These are phyloP conservation scores for Nicotiana benthamiana DNA, from an alignment of 257 asterid genomes.

Conservation along the genomic window DNA sequence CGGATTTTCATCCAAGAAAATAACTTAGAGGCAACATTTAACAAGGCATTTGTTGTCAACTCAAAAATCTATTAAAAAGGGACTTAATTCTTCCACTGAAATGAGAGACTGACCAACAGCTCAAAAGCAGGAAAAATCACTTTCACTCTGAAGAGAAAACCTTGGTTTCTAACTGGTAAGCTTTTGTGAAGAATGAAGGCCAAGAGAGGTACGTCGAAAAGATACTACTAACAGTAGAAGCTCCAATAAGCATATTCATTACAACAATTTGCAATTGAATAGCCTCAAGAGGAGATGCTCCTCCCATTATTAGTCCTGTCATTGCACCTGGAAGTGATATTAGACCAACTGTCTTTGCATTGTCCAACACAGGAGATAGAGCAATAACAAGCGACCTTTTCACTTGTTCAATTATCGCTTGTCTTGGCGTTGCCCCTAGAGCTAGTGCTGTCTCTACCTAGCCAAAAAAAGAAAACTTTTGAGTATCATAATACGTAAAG, in stretches of 20 bases:
- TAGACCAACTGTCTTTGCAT: conserved; percentile 85
- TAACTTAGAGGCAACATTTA: too few relatives aligned
- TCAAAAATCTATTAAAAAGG: too few relatives aligned
- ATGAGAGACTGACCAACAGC: too few relatives aligned
- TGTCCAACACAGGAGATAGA: conserved; percentile 82
- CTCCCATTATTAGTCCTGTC: conserved; percentile 98
- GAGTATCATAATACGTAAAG: neutral
- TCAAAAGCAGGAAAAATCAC: too few relatives aligned
- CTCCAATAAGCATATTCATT: conserved; percentile 89
- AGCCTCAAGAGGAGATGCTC: conserved; percentile 89
- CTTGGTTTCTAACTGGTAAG: conserved; percentile 60
- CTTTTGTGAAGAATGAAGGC: conserved; percentile 91
- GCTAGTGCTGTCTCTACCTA: conserved; percentile 95
- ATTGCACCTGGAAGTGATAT: conserved; percentile 94
- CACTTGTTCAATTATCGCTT: conserved; percentile 83
- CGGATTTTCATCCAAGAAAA: too few relatives aligned
- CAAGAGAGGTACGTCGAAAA: conserved; percentile 73
- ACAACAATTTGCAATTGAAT: conserved; percentile 81
- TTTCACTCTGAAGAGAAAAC: conserved; percentile 59
- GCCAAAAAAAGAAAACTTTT: neutral
- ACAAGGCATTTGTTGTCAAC: too few relatives aligned
- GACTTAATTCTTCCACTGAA: too few relatives aligned
- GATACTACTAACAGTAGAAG: conserved; percentile 79
- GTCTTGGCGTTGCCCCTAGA: conserved; percentile 90
- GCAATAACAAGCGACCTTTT: conserved; percentile 73